Evolutionary conservation across 2,329 filamentous ascomycete genomes (phyloP).

Genomic region (Berkeleyomyces rouxiae): DNA sequence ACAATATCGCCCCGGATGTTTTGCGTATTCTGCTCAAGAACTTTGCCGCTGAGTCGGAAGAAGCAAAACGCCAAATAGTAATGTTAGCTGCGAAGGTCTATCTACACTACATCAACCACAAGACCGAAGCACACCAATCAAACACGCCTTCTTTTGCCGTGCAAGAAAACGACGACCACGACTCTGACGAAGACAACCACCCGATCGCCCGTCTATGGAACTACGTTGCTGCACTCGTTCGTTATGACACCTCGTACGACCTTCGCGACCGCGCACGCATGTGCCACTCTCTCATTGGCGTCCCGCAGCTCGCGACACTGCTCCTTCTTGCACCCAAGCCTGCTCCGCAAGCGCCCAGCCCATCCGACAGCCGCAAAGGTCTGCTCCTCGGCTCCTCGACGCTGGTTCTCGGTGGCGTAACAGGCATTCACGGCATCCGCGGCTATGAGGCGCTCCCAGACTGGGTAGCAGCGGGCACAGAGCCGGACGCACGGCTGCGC

Average conservation of each 20-base stretch:
- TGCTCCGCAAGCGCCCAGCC: conserved; percentile 75
- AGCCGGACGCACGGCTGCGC: conserved; percentile 61
- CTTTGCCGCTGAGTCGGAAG: conserved; percentile 69
- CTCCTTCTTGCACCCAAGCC: conserved; percentile 90
- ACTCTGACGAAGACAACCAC: conserved; percentile 36
- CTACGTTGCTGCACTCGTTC: conserved; percentile 67
- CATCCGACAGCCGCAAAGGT: conserved; percentile 65
- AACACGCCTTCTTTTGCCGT: conserved; percentile 21
- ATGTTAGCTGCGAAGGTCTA: conserved; percentile 94
- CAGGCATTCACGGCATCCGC: conserved; percentile 53
- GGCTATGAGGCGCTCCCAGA: conserved; percentile 68
- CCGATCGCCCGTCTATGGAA: conserved; percentile 65
- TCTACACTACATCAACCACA: conserved; percentile 64
- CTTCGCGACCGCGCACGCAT: conserved; percentile 79
- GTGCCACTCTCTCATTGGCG: conserved; percentile 67
- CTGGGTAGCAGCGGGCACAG: conserved; percentile 66
- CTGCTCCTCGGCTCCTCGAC: conserved; percentile 73
- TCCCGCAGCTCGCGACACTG: conserved; percentile 75
- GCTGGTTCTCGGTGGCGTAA: conserved; percentile 63
- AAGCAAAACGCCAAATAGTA: conserved; percentile 80
- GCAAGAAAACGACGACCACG: conserved; percentile 19
- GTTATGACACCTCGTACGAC: conserved; percentile 91
- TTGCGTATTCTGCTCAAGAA: conserved; percentile 73
- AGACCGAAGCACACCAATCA: conserved; percentile 27
- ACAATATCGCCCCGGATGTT: conserved; percentile 87